A percentile compares a stretch with the other conserved stretches of the same genome.
phyloP scores from a whole-genome alignment of 257 asterid genomes.

The Solanum microdontum region DNA sequence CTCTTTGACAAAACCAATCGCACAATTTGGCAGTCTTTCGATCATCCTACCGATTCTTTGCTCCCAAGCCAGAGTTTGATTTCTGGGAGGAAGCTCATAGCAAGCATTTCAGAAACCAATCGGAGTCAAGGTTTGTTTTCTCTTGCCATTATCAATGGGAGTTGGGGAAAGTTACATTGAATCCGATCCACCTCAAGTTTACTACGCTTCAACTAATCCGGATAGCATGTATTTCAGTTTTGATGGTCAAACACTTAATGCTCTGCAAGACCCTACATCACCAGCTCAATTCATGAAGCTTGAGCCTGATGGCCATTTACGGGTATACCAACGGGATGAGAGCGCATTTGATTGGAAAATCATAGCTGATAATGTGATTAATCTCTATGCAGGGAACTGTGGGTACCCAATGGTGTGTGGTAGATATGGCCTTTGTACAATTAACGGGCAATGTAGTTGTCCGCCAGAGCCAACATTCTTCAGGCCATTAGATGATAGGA shows the following conservation, averaged over 20 bases:
- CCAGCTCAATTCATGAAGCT: not conserved
- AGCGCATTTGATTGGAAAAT: not conserved
- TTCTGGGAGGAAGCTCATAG: not conserved
- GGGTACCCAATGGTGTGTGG: not conserved
- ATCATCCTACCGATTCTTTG: constrained; percentile 6
- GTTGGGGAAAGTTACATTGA: not conserved
- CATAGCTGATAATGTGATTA: not conserved
- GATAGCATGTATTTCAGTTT: not conserved
- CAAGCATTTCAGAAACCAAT: not conserved
- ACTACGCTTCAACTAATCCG: not conserved
- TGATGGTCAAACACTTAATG: not conserved
- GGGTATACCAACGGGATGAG: not conserved
- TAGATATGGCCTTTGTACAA: not conserved
- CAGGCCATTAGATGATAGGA: not conserved
- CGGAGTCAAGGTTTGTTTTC: no score
- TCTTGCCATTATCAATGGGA: no score
- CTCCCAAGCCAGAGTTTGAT: not conserved
- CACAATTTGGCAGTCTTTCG: constrained; percentile 13
- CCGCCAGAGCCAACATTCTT: not conserved
- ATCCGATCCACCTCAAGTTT: not conserved
- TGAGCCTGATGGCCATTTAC: not conserved
- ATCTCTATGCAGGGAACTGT: not conserved
- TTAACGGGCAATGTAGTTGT: not conserved
- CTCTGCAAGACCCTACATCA: not conserved
- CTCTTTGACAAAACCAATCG: not conserved